Evolutionary conservation across 1,139 yeast species (phyloP), one percentile per base, ranked within the genome.

Genomic region (Taphrina confusa): DNA sequence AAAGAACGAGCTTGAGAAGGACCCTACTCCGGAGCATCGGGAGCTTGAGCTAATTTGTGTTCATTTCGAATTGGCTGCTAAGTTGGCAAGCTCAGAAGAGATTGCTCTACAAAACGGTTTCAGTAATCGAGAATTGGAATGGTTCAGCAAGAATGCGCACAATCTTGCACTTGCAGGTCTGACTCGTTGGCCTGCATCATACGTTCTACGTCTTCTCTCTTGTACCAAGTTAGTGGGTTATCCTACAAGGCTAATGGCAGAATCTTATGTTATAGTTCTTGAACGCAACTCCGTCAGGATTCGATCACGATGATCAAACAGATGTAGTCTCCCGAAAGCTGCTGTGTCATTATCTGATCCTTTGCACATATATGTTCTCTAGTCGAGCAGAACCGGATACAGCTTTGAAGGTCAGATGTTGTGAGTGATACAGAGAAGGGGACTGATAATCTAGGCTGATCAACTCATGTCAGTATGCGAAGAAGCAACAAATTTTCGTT

Each of bases 61-160:
- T 2, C 59, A 61, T 14, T 63, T 62, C 44, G 64, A 62, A 16
- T 49, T 51, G n/a, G 62, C 61, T 28, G 47, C 46, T 5, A 25
- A 34, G 51, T n/a, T 34, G 28, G 42, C 33, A 33, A 14, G 25
- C 11, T 31, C 30, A 6, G 30, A 34, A 8, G 37, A 36, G 9
- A 30, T 25, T n/a, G 11, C 18, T 16, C 22, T 14, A n/a, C 4
- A 22, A 11, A 45, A 56, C 11, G 44, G 51, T n/a, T 64, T 62
- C 54, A 61, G 57, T 44, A 20, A 16, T 8, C 50, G 39, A 12
- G 66, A 64, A 27, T 51, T 45, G 27, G 62, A 54, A 14, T 64
- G 66, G 66, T 64, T 63, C 27, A 50, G 63, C 14, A 56, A 62
- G n/a, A 62, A 59, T 14, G 63, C 66, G 25, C 61, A 60, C 61